phyloP scores from a whole-genome alignment of 345 rosid species.

The Lumnitzera racemosa region DNA sequence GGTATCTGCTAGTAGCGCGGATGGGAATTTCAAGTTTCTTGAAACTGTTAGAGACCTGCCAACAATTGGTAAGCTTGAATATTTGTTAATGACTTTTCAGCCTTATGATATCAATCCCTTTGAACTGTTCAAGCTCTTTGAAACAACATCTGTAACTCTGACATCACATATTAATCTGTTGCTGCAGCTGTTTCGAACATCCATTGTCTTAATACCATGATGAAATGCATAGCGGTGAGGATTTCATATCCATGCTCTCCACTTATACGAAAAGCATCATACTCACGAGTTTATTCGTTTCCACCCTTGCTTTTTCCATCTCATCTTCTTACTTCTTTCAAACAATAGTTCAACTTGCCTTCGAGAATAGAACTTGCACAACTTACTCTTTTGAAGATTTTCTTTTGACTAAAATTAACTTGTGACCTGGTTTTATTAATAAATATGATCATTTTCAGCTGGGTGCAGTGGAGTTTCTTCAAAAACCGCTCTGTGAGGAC shows the following conservation, averaged over 20 bases:
- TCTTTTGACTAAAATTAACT: not conserved
- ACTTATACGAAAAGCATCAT: not conserved
- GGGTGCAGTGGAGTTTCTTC: slow-evolving; percentile 96
- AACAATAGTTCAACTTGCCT: not conserved
- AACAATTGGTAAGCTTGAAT: slow-evolving; percentile 59
- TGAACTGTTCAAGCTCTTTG: not conserved
- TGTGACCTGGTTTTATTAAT: not conserved
- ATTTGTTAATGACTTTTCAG: not conserved
- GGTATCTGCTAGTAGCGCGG: slow-evolving; percentile 36
- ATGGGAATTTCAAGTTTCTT: slow-evolving; percentile 66
- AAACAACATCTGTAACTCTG: slow-evolving; percentile 11
- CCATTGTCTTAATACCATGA: slow-evolving; percentile 75
- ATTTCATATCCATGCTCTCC: not conserved
- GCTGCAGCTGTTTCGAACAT: slow-evolving; percentile 71
- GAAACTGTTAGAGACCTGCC: slow-evolving; percentile 76
- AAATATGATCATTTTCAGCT: slow-evolving; percentile 49
- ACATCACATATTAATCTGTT: slow-evolving; percentile 9
- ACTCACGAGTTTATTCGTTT: not conserved
- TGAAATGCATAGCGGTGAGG: slow-evolving; percentile 95
- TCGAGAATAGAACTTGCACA: too few relatives aligned
- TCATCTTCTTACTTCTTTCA: not conserved
- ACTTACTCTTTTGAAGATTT: too few relatives aligned
- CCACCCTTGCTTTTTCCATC: not conserved
- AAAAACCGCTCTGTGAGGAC: slow-evolving; percentile 70
- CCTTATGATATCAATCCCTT: not conserved